Conservation (phyloP, 2,329 filamentous ascomycete genomes). For the Lithohypha guttulata region DNA sequence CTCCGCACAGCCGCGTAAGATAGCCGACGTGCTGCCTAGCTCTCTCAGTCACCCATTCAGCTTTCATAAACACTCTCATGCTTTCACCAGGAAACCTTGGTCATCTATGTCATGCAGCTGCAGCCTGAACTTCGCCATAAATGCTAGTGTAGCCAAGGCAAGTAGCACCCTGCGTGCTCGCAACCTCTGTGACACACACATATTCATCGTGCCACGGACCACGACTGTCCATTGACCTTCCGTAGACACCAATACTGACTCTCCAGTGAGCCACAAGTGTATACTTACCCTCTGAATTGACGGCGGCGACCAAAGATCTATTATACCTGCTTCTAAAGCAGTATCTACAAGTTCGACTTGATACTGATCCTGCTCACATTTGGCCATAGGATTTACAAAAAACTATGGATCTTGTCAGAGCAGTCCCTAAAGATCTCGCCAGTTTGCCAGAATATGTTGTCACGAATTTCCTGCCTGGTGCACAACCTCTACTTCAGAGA, state of each 20-base stretch:
- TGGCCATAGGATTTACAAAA: neutral
- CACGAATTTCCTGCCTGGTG: conserved; percentile 17
- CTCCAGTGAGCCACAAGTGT: no score
- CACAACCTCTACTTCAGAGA: conserved; percentile 18
- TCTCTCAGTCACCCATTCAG: neutral
- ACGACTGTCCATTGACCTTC: no score
- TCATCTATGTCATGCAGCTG: conserved; percentile 1
- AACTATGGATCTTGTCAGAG: conserved; percentile 3
- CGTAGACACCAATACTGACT: no score
- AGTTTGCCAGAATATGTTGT: conserved; percentile 9
- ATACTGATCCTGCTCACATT: neutral
- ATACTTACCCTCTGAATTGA: no score
- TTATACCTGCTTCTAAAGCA: no score
- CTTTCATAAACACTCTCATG: neutral
- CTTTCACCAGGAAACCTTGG: neutral
- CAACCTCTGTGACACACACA: no score
- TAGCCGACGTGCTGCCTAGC: neutral
- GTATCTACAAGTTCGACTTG: no score
- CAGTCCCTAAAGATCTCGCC: conserved; percentile 2
- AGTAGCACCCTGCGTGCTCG: no score
- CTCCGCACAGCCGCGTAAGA: no score
- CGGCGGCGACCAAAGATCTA: no score
- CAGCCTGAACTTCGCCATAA: neutral
- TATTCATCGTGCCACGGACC: no score
- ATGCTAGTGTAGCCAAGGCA: no score